Evolutionary conservation across 257 asterid genomes (phyloP).

Genomic region (Vinca minor): DNA sequence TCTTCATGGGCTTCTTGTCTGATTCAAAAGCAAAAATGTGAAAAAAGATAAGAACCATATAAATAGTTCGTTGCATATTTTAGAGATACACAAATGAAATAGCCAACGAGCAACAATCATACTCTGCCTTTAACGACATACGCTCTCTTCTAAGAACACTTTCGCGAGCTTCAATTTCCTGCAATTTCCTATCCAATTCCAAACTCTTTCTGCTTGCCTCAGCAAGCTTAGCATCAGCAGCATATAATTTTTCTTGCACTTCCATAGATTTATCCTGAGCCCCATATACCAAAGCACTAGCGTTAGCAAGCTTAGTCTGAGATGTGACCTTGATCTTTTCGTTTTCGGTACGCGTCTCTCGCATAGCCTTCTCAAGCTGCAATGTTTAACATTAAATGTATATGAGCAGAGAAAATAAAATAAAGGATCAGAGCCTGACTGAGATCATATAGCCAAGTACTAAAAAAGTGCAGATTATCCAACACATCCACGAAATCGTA

Average conservation of each 20-base stretch:
- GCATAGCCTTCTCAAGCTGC: constrained; percentile 74
- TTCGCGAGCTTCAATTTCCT: constrained; percentile 71
- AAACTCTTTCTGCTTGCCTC: constrained; percentile 63
- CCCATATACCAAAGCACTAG: constrained; percentile 51
- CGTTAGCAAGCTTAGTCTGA: constrained; percentile 58
- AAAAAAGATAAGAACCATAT: constrained; percentile 6
- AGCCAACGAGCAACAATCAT: constrained; percentile 23
- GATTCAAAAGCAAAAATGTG: constrained; percentile 9
- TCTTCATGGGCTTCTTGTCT: constrained; percentile 76
- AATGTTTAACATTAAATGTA: background rate
- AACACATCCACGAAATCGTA: background rate
- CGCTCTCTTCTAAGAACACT: constrained; percentile 66
- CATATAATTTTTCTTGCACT: constrained; percentile 55
- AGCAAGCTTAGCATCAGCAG: constrained; percentile 79
- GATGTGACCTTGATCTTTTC: constrained; percentile 49
- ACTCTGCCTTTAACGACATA: constrained; percentile 65
- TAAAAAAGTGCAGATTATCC: background rate
- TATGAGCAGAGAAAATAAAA: constrained; percentile 11
- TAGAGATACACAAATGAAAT: background rate
- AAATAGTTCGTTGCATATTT: background rate
- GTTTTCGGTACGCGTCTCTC: constrained; percentile 38
- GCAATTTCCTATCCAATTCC: constrained; percentile 73
- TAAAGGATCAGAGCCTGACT: background rate
- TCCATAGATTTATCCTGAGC: constrained; percentile 54
- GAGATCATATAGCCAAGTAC: too few species aligned